phyloP scores from a whole-genome alignment of 768 basidiomycete genomes.

The Lactarius trivialis region DNA sequence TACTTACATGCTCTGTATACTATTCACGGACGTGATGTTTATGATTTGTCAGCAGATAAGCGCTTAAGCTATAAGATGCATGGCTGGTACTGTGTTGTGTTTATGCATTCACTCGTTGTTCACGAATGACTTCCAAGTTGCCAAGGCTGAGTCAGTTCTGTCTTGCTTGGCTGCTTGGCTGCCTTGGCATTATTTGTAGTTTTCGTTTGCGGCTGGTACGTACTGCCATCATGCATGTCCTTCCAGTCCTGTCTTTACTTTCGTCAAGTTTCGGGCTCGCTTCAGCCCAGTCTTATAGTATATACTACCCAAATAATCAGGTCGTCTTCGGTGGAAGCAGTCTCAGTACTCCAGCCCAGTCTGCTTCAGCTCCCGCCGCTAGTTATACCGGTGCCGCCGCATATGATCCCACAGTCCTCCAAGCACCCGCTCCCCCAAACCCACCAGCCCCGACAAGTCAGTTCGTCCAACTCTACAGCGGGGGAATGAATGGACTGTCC shows the following conservation, averaged over 20 bases:
- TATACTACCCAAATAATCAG: constrained; percentile 21
- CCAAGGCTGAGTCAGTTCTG: neutral
- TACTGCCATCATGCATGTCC: neutral
- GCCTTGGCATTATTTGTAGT: too few species aligned
- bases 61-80: too few species aligned
- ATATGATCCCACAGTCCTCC: constrained; percentile 46
- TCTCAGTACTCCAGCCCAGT: neutral
- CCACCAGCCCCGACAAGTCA: constrained; percentile 41
- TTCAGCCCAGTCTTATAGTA: constrained; percentile 14
- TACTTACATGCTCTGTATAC: too few species aligned
- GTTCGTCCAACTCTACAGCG: constrained; percentile 34
- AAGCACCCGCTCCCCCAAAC: constrained; percentile 44
- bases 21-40: too few species aligned
- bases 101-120: too few species aligned
- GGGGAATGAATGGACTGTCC: constrained; percentile 32
- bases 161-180: too few species aligned
- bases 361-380: constrained; percentile 33
- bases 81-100: too few species aligned
- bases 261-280: neutral
- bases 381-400: constrained; percentile 43
- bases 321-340: constrained; percentile 19
- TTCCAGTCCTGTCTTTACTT: constrained; percentile 12
- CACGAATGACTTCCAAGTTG: too few species aligned
- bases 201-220: neutral
- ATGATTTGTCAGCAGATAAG: too few species aligned